Conservation (phyloP, 768 basidiomycete genomes). For the Tephrocybe sp. region DNA sequence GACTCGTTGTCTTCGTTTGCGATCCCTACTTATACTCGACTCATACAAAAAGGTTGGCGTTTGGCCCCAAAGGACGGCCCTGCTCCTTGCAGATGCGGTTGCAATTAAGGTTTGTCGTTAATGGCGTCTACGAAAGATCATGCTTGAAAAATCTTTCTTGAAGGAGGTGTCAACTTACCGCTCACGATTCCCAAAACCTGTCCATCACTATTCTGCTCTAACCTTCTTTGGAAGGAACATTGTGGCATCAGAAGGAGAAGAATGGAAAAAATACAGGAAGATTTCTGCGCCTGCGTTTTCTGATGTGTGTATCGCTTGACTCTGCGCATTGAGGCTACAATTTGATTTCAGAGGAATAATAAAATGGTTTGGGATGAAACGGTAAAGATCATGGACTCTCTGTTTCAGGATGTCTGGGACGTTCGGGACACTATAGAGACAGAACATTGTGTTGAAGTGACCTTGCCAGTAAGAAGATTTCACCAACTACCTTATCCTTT, state of each 20-base stretch:
- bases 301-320: constrained; percentile 35
- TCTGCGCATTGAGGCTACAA: neutral
- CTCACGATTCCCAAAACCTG: constrained; percentile 55
- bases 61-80: constrained; percentile 20
- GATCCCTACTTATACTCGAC: neutral
- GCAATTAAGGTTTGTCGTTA: constrained; percentile 35
- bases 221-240: constrained; percentile 59
- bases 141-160: neutral
- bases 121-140: neutral
- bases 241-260: constrained; percentile 59
- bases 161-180: constrained; percentile 51
- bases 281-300: constrained; percentile 65
- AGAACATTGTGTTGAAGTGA: constrained; percentile 49
- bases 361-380: constrained; percentile 49
- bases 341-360: constrained; percentile 36
- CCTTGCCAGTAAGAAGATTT: constrained; percentile 41
- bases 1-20: neutral
- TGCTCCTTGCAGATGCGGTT: constrained; percentile 35
- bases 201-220: constrained; percentile 41
- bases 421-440: constrained; percentile 34
- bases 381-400: constrained; percentile 35
- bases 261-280: constrained; percentile 66
- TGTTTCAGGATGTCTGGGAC: constrained; percentile 49
- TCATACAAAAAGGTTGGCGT: constrained; percentile 20
- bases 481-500: neutral